These are phyloP conservation scores for Physcomitrium patens DNA, from an alignment of 225 moss, liverwort and hornwort genomes.

Conservation along the genomic window DNA sequence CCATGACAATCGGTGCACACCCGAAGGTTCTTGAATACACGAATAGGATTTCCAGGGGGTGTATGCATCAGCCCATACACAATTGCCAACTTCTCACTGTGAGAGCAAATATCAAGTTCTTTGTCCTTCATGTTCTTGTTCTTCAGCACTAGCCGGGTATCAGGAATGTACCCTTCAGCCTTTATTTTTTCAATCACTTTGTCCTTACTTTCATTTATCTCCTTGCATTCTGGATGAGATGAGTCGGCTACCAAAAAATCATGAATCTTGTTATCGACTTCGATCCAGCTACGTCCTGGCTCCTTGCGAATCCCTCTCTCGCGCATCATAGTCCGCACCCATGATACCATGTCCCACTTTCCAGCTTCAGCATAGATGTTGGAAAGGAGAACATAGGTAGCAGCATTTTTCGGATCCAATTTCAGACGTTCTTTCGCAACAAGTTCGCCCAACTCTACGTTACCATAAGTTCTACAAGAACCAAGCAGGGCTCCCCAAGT, in stretches of 20 bases:
- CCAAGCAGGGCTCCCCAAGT: constrained; percentile 12
- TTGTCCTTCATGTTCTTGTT: not conserved
- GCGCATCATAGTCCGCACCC: constrained; percentile 7
- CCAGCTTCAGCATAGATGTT: constrained; percentile 14
- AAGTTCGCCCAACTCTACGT: not conserved
- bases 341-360: not conserved
- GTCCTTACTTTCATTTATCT: not conserved
- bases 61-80: not conserved
- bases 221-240: constrained; percentile 15
- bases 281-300: constrained; percentile 7
- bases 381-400: constrained; percentile 6
- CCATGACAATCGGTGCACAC: constrained; percentile 18
- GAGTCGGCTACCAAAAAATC: constrained; percentile 11
- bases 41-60: not conserved
- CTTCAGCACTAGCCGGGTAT: not conserved
- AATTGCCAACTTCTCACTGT: constrained; percentile 20
- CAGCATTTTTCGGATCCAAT: constrained; percentile 9
- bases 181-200: not conserved
- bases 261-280: constrained; percentile 20
- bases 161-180: constrained; percentile 20
- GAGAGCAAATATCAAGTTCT: not conserved
- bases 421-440: not conserved
- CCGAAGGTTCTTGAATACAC: constrained; percentile 16
- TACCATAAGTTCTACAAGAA: not conserved
- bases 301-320: constrained; percentile 10